Evolutionary conservation across 805 yeast genomes (phyloP).

Genomic region (Spathaspora sp.): DNA sequence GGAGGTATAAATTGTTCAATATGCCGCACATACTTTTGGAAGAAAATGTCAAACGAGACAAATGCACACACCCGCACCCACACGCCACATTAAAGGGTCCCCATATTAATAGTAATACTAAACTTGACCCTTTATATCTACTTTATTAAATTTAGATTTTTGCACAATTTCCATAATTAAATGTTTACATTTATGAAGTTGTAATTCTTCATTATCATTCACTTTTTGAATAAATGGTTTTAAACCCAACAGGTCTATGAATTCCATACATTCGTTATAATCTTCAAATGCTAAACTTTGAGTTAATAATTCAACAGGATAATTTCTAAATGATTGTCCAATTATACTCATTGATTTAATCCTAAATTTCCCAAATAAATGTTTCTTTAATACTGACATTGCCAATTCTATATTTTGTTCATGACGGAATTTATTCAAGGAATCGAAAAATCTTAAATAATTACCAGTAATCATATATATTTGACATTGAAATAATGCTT

Average conservation of each 20-base stretch:
- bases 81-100: no score
- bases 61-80: no score
- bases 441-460: slow-evolving; percentile 51
- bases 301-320: slow-evolving; percentile 34
- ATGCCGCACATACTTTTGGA: no score
- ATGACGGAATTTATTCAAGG: slow-evolving; percentile 10
- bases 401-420: slow-evolving; percentile 15
- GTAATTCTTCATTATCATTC: slow-evolving; percentile 19
- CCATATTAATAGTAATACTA: slow-evolving; percentile 14
- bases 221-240: slow-evolving; percentile 15
- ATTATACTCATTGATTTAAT: slow-evolving; percentile 53
- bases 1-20: no score
- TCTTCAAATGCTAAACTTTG: slow-evolving; percentile 39
- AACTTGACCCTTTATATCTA: slow-evolving; percentile 90
- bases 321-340: slow-evolving; percentile 51
- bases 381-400: slow-evolving; percentile 23
- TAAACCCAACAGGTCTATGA: slow-evolving; percentile 41
- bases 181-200: slow-evolving; percentile 17
- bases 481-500: slow-evolving; percentile 15
- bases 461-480: slow-evolving; percentile 12
- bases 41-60: no score
- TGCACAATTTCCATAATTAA: slow-evolving; percentile 18
- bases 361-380: slow-evolving; percentile 56
- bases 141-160: slow-evolving; percentile 44
- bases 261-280: slow-evolving; percentile 34